These are phyloP conservation scores for Penicillium herquei DNA, from an alignment of 495 filamentous ascomycete species.

Conservation along the genomic window DNA sequence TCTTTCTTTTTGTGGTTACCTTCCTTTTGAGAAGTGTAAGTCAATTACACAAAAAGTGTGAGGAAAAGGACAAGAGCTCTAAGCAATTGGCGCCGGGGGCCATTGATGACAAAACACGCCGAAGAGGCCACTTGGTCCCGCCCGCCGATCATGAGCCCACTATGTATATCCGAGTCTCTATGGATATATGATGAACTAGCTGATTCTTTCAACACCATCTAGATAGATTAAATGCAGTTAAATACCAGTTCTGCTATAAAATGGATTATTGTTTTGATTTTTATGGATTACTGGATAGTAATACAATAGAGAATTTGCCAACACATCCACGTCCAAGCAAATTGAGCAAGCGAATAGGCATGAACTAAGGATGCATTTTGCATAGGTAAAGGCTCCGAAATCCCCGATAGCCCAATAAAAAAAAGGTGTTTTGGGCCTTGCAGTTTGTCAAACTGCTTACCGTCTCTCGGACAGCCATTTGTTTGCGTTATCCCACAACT, in stretches of 20 bases:
- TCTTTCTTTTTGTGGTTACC: not conserved
- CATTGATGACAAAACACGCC: slow-evolving; percentile 18
- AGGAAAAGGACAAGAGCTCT: not conserved
- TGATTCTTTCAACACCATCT: not conserved
- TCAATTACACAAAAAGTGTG: not conserved
- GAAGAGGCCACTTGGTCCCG: slow-evolving; percentile 25
- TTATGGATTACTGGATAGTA: slow-evolving; percentile 25
- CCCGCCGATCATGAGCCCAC: not conserved
- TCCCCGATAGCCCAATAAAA: slow-evolving; percentile 18
- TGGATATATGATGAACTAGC: not conserved
- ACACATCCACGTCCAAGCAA: slow-evolving; percentile 8
- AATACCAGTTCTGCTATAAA: no score
- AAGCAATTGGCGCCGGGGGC: slow-evolving; percentile 1
- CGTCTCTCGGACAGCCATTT: slow-evolving; percentile 58
- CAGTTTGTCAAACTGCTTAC: slow-evolving; percentile 21
- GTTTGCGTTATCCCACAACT: slow-evolving; percentile 63
- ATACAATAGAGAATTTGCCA: slow-evolving; percentile 24
- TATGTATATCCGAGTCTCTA: not conserved
- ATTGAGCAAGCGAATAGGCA: slow-evolving; percentile 1
- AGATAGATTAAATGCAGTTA: no score
- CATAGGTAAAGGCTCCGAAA: slow-evolving; percentile 15
- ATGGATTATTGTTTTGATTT: not conserved
- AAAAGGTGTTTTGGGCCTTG: not conserved
- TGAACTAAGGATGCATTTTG: slow-evolving; percentile 7
- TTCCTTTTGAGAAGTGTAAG: not conserved